phyloP scores from a whole-genome alignment of 176 grass and related monocot genomes.

The Phragmites australis region DNA sequence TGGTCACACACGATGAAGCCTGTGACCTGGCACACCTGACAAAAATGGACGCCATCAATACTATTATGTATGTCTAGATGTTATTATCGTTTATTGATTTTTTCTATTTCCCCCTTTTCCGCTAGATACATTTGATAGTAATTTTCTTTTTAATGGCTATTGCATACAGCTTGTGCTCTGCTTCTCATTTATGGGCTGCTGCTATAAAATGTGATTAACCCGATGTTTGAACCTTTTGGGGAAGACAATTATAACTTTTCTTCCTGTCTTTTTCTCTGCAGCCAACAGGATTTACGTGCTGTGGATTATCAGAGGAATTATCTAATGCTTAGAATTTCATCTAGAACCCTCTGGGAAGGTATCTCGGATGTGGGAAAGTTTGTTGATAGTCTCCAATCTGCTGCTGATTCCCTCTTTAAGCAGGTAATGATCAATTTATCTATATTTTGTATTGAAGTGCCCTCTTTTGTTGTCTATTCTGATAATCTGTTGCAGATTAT shows the following conservation, averaged over 20 bases:
- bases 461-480: conserved; percentile 26
- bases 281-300: conserved; percentile 48
- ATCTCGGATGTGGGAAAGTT: conserved; percentile 42
- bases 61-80: conserved; percentile 62
- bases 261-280: conserved; percentile 46
- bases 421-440: conserved; percentile 54
- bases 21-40: conserved; percentile 65
- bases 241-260: not conserved
- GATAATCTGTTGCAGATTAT: conserved; percentile 66
- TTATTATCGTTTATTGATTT: not conserved
- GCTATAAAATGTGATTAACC: conserved; percentile 26
- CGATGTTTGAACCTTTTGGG: conserved; percentile 15
- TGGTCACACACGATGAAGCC: conserved; percentile 48
- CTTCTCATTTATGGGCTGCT: not conserved
- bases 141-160: not conserved
- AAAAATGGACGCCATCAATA: conserved; percentile 63
- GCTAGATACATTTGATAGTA: not conserved
- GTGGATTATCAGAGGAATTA: conserved; percentile 69
- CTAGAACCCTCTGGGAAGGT: conserved; percentile 79
- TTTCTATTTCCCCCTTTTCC: conserved; percentile 6
- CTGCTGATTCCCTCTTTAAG: conserved; percentile 83
- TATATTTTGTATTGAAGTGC: conserved; percentile 20
- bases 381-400: conserved; percentile 53
- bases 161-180: not conserved
- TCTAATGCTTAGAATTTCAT: conserved; percentile 76